Percentiles rank a stretch among this genome's conserved stretches.
phyloP scores from a whole-genome alignment of 2,329 filamentous ascomycete species.

The Fusarium oxysporum region DNA sequence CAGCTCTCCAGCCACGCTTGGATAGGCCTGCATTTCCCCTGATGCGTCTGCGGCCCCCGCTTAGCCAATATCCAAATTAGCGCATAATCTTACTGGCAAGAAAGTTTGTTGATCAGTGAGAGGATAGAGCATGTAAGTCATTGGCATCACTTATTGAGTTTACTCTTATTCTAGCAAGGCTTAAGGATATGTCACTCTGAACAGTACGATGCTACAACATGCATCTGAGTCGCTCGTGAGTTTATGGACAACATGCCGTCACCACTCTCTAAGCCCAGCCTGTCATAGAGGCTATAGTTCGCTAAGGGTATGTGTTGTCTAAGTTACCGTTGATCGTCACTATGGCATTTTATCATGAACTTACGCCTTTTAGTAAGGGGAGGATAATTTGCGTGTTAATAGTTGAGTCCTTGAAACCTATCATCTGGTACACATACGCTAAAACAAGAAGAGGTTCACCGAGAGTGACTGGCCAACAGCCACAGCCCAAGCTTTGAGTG shows the following conservation, averaged over 20 bases:
- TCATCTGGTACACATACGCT: slow-evolving; percentile 7
- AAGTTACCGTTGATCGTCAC: neutral
- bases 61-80: slow-evolving; percentile 44
- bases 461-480: slow-evolving; percentile 40
- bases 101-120: neutral
- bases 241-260: neutral
- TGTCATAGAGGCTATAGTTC: neutral
- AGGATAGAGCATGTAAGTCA: slow-evolving; percentile 1
- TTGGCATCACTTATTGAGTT: neutral
- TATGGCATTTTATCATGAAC: neutral
- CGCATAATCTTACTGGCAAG: slow-evolving; percentile 35
- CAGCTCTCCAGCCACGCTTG: slow-evolving; percentile 45
- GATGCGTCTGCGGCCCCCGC: slow-evolving; percentile 39
- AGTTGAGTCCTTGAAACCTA: neutral
- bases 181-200: neutral
- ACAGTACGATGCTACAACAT: neutral
- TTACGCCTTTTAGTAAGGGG: neutral
- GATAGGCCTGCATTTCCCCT: slow-evolving; percentile 43
- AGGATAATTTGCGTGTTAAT: neutral
- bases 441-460: slow-evolving; percentile 43
- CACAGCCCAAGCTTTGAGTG: slow-evolving; percentile 18
- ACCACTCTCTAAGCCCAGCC: neutral
- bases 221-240: neutral
- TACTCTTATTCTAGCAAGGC: neutral
- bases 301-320: neutral